Base-by-base conservation (phyloP, 306 rosid species). In the Prunus mume region DNA sequence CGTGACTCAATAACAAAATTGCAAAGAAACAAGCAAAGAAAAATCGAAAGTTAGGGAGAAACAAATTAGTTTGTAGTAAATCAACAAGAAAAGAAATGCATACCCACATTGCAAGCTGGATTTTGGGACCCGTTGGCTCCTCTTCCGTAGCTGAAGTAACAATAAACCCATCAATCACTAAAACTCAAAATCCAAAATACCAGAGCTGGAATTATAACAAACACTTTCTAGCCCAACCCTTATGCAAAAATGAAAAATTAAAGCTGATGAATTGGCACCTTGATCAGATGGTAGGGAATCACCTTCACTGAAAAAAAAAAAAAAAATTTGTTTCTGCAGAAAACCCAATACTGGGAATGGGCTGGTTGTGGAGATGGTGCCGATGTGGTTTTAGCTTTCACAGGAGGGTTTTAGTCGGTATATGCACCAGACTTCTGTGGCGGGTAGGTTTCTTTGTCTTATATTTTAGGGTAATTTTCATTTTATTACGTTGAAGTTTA, bases 101-200 rank as follows among this genome's bases (percentile, higher is more conserved):
- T 85, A 91, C 97, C 98, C 98, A 94, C 97, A 94, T 94, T 34
- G 97, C 96, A 77, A 93, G 97, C 79, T 90, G 90, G 65, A 93
- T 75, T 70, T 74, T 85, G 13, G 96, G 96, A 65, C 52, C 79
- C 18, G 83, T 43, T 28, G 74, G 84, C 84, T 83, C 91, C 67
- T 84, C 90, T 54, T 86, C 94, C 2, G 66, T 69, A n/a, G 74
- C 73, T 87, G 82, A 87, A 79, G 75, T 32, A 46, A 74, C 50
- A 46, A 22, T 52, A 70, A 77, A 49, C n/a, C 62, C 50, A 27
- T 62, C 50, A 73, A 32, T 14, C 50, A 69, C n/a, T 20, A 34
- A 72, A 75, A 71, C 45, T 13, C 60, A 74, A 47, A 71, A 76
- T 25, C 50, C 28, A 72, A 25, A 5, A 41, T 4, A 54, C 56